Evolutionary conservation across 345 rosid species (phyloP), one percentile per base, ranked within the genome.

Genomic region (Acer yangbiense): DNA sequence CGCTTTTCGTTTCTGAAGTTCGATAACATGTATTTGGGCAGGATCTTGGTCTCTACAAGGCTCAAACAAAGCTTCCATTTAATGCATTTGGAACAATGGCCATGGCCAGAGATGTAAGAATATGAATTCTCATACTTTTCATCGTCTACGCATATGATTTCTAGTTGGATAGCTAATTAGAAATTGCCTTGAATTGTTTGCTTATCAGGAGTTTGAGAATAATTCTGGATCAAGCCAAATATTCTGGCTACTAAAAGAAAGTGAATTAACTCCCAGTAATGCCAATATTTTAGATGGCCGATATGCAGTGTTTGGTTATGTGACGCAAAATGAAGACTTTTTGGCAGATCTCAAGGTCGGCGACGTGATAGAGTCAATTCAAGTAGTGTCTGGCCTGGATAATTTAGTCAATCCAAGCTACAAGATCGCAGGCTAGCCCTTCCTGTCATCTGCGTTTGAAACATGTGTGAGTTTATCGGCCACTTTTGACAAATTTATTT

Each of bases 31-130:
- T 72, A 25, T 65, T 61, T 72, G 61, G 27, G 70, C 90, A 96
- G 99, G 99, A 96, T 72, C 89, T 96, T 65, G 98, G 99, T 72
- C 90, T 96, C 1, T 94, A 96, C 91, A 96, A 94, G 90, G 97
- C 99, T 81, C 99, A 96, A 79, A 95, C 98, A 3, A 88, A 75
- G 90, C 94, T 96, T 81, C 99, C 99, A 72, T 96, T 96, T 84
- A 96, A 94, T 79, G 99, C 99, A 55, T 96, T 96, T 74, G 99
- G 99, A 81, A 94, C 99, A 23, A 94, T 96, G 99, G 97, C 98
- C 44, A 96, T 96, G 99, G 99, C 99, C 62, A 90, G 99, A 87
- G 99, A 94, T 65, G 99, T 96, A 82, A 87, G 97, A 78, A 74
- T 54, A 62, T 14, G 23, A 75, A 58, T 67, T 27, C 66, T 63